A percentile compares a stretch with the other conserved stretches of the same genome.
Evolutionary conservation across 2,329 filamentous ascomycete species (phyloP).

Genomic region (Sporothrix globosa): DNA sequence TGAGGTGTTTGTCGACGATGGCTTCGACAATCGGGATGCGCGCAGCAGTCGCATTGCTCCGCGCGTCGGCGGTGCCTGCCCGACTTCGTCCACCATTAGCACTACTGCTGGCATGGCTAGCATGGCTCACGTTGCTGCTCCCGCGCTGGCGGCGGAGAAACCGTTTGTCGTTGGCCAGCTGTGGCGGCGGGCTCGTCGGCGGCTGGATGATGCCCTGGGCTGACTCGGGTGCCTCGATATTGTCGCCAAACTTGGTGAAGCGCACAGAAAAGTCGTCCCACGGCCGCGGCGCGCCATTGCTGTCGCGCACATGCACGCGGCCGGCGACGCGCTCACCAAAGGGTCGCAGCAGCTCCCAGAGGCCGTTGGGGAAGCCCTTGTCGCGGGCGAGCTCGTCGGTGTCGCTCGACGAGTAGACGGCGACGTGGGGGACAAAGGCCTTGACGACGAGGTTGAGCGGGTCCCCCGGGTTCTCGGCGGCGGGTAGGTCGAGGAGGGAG

Average conservation of each 20-base stretch:
- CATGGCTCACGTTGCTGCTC: background rate
- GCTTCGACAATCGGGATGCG: slow-evolving; percentile 74
- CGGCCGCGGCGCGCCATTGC: slow-evolving; percentile 76
- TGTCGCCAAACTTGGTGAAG: slow-evolving; percentile 72
- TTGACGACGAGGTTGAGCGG: slow-evolving; percentile 66
- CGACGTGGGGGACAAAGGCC: slow-evolving; percentile 86
- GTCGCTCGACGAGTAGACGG: slow-evolving; percentile 82
- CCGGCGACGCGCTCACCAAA: slow-evolving; percentile 88
- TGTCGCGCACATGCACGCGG: slow-evolving; percentile 88
- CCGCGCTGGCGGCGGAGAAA: slow-evolving; percentile 3
- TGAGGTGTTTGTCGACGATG: slow-evolving; percentile 77
- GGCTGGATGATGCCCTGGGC: slow-evolving; percentile 43
- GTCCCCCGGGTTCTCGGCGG: slow-evolving; percentile 32
- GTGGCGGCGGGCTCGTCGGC: slow-evolving; percentile 31
- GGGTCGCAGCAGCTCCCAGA: slow-evolving; percentile 83
- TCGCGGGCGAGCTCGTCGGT: slow-evolving; percentile 77
- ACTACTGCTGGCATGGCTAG: background rate
- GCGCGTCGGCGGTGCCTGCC: slow-evolving; percentile 35
- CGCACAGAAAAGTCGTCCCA: slow-evolving; percentile 91
- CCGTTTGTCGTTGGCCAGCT: slow-evolving; percentile 13
- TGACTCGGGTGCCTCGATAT: slow-evolving; percentile 56
- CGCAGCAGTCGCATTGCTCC: slow-evolving; percentile 39
- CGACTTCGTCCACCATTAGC: slow-evolving; percentile 16
- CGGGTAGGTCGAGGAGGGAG: slow-evolving; percentile 43
- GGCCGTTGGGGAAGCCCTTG: slow-evolving; percentile 81